phyloP scores from a whole-genome alignment of 208 protist genomes.

The Acanthamoeba triangularis region DNA sequence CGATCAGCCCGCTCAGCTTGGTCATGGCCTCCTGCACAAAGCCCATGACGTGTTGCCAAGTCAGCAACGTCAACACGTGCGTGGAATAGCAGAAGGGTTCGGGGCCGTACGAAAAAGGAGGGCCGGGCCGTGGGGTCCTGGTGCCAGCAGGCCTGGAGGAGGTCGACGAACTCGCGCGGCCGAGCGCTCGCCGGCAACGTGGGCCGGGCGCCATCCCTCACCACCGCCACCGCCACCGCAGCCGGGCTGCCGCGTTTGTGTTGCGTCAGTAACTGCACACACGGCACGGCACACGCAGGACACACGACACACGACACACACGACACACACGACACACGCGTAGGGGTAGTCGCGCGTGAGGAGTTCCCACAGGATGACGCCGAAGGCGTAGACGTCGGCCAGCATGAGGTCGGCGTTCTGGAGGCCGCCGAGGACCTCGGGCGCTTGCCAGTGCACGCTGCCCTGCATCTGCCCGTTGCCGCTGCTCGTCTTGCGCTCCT shows the following conservation, averaged over 20 bases:
- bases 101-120: neutral
- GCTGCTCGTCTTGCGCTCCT: neutral
- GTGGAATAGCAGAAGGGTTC: too few relatives aligned
- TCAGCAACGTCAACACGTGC: too few relatives aligned
- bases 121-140: neutral
- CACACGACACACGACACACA: too few relatives aligned
- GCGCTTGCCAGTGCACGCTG: neutral
- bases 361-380: conserved; percentile 22
- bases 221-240: neutral
- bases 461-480: neutral
- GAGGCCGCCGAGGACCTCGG: neutral
- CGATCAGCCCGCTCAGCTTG: too few relatives aligned
- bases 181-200: neutral
- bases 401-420: neutral
- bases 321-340: neutral
- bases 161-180: neutral
- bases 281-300: too few relatives aligned
- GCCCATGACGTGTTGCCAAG: too few relatives aligned
- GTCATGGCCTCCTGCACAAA: too few relatives aligned
- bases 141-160: neutral
- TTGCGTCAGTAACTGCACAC: too few relatives aligned
- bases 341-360: neutral
- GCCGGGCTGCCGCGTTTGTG: neutral
- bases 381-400: neutral
- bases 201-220: neutral